These are phyloP conservation scores for Sonneratia alba DNA, from an alignment of 345 rosid genomes.

Conservation along the genomic window DNA sequence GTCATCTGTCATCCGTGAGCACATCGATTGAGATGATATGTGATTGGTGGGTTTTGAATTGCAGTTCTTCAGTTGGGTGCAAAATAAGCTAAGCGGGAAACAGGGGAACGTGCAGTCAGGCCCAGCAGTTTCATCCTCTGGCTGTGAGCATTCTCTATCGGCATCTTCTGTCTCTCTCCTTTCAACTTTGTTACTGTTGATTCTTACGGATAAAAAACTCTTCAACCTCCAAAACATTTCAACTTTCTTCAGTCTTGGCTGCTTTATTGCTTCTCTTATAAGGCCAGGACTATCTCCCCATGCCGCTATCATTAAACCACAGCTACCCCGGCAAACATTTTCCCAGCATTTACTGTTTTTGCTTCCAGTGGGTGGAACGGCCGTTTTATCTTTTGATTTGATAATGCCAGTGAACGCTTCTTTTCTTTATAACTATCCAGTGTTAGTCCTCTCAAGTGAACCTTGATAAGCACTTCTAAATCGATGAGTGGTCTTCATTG, in stretches of 20 bases:
- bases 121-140: slow-evolving; percentile 28
- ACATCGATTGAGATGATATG: not conserved
- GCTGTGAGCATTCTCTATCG: slow-evolving; percentile 32
- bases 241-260: not conserved
- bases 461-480: no score
- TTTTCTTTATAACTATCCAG: no score
- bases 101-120: slow-evolving; percentile 36
- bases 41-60: slow-evolving; percentile 1
- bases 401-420: no score
- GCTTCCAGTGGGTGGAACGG: not conserved
- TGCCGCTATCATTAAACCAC: not conserved
- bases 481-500: no score
- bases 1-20: not conserved
- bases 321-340: no score
- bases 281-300: not conserved
- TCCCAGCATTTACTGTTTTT: not conserved
- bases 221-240: not conserved
- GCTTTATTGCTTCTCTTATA: not conserved
- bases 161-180: not conserved
- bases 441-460: no score
- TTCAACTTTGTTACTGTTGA: not conserved
- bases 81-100: slow-evolving; percentile 60
- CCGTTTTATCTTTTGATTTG: not conserved
- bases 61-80: slow-evolving; percentile 89
- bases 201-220: not conserved